Base-by-base conservation (phyloP, 2,329 filamentous ascomycete genomes). In the Stachybotrys chlorohalonatus region DNA sequence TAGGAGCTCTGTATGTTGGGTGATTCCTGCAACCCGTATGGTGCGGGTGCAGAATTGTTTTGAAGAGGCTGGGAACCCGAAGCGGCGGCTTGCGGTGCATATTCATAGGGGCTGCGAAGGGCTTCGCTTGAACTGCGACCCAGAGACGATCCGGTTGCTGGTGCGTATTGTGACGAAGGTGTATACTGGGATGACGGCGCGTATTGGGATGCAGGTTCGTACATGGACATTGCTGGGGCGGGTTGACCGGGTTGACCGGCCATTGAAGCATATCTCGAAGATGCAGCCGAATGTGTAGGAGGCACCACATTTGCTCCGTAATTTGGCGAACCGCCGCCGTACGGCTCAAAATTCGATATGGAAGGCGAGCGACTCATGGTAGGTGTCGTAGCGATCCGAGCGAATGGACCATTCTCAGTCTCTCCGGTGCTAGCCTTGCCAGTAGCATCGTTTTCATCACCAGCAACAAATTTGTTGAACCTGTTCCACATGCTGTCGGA, bases 381-480 rank as follows among this genome's bases (percentile, higher is more conserved):
- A 7, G 89, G 87, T 2, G 87, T 89, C 32, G 84, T 84, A 31
- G 87, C 79, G 53, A 96, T 83, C 53, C 87, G 87, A 7, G 89
- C 86, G 68, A 99, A 97, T 1, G 90, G 91, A 0, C 91, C 90
- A 53, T 80, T 70, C 56, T 89, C 87, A 39, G 69, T 76, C 49
- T 82, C 83, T 8, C 76, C 82, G 53, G 79, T 79, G 1, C 81
- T 83, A 9, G 77, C 77, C 39, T 78, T 77, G 52, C 90, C 87
- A 55, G 82, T 84, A 55, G 95, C 90, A 56, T 95, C 91, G 53
- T 82, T 83, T 54, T 97, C 93, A 56, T 96, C 93, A 13, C 94
- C 95, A 52, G 89, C 85, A 57, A 99, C 91, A 66, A 99, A 99
- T 64, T 91, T 96, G 72, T 92, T 97, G 73, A 99, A 96, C 56